Percentiles rank a stretch among this genome's conserved stretches.
Conservation (phyloP, 768 basidiomycete species). For the Tubosaeta sp. region DNA sequence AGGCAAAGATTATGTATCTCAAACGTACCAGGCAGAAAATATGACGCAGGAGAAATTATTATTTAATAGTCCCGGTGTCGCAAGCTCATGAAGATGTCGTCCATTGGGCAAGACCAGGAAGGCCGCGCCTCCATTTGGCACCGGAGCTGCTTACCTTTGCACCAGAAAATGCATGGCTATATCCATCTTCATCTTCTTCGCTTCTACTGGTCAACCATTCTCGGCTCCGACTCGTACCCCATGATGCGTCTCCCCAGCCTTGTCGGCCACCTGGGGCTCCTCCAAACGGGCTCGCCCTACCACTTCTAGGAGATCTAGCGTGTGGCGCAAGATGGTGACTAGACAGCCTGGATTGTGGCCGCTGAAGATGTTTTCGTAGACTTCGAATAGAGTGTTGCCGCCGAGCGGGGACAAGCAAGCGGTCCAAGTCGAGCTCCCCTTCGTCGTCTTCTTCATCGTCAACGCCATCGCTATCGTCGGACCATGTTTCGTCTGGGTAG, state of each 20-base stretch:
- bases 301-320: conserved; percentile 15
- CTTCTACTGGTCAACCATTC: conserved; percentile 28
- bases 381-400: conserved; percentile 73
- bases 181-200: conserved; percentile 27
- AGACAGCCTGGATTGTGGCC: conserved; percentile 7
- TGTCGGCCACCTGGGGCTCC: conserved; percentile 1
- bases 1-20: conserved; percentile 5
- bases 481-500: conserved; percentile 11
- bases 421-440: conserved; percentile 60
- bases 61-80: not conserved
- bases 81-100: conserved; percentile 20
- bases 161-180: conserved; percentile 21
- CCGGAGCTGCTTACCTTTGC: conserved; percentile 16
- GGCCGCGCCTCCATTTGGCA: conserved; percentile 28
- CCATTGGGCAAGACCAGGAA: conserved; percentile 33
- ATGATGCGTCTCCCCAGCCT: conserved; percentile 20
- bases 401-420: conserved; percentile 65
- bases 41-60: not conserved
- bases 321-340: conserved; percentile 11
- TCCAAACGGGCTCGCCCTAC: conserved; percentile 16
- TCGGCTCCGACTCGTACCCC: conserved; percentile 17
- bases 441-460: conserved; percentile 45
- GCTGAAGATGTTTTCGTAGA: conserved; percentile 57
- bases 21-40: conserved; percentile 12
- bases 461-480: conserved; percentile 29